Percentiles rank a stretch among this genome's conserved stretches.
Conservation (phyloP, 2,329 filamentous ascomycete genomes). For the Emmonsia crescens region DNA sequence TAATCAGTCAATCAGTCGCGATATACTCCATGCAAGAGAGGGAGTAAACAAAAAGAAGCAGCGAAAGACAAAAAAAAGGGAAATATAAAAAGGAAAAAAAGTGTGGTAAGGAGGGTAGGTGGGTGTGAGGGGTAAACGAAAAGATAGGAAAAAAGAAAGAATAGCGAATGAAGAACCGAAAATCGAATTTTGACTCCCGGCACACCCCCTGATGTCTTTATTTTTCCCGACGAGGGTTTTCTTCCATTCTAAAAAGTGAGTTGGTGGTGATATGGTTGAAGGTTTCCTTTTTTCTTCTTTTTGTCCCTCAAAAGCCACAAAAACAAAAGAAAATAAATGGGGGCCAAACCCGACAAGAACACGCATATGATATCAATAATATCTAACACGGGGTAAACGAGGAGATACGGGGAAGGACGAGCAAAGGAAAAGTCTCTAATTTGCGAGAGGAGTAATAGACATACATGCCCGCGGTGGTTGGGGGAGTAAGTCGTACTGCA, state of each 20-base stretch:
- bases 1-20: too few relatives aligned
- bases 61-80: background rate
- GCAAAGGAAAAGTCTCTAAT: background rate
- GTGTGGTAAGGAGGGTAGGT: background rate
- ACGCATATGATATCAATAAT: background rate
- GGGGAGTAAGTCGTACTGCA: background rate
- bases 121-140: background rate
- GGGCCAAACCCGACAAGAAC: background rate
- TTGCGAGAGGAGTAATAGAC: background rate
- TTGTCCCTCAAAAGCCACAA: background rate
- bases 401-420: background rate
- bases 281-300: background rate
- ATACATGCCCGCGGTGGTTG: background rate
- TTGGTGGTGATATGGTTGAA: background rate
- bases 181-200: background rate
- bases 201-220: background rate
- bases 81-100: background rate
- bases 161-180: background rate
- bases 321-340: slow-evolving; percentile 1
- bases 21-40: too few relatives aligned
- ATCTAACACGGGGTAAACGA: background rate
- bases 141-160: background rate
- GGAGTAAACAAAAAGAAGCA: too few relatives aligned
- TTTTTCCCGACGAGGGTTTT: background rate
- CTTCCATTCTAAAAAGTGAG: background rate